Base-by-base conservation (phyloP, 345 rosid genomes). In the Aethionema arabicum region DNA sequence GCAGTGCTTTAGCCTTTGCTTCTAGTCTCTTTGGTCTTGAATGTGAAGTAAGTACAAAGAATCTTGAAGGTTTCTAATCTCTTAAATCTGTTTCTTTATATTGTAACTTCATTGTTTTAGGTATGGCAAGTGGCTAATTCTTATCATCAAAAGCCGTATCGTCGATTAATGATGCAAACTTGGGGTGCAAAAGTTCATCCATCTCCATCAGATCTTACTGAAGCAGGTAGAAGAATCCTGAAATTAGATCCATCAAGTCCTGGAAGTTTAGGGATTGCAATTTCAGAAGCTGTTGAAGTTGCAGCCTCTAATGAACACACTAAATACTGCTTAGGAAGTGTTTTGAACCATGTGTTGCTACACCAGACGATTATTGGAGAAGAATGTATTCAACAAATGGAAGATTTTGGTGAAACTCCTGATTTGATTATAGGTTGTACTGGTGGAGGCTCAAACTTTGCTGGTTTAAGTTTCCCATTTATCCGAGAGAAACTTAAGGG, bases 121-220 rank as follows among this genome's bases (percentile, higher is more conserved):
- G 96, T 92, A 54, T 92, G 96, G 98, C 98, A 89, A 77, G 96
- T 92, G 49, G 93, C 95, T 8, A 95, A 95, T 41, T 92, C 98
- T 0, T 92, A 80, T 41, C 86, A 92, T 73, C 88, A 82, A 77
- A 92, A 92, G 76, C 98, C 98, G 51, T 92, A 89, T 65, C 86
- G 98, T 2, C 70, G 87, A 72, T 45, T 92, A 66, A 92, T 92
- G 98, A 92, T 92, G 98, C 89, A 92, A 73, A 92, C 98, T 15
- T 89, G 98, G 96, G 98, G 96, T 0, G 96, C 96, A 56, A 85
- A 85, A 49, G 95, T 92, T 47, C 95, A 89, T 68, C 95, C 96
- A 33, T 86, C 98, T 0, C 98, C 98, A 8, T 92, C 96, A 0
- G 61, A 47, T 60, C 45, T 83, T 37, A 92, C 98, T 5, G 82